Evolutionary conservation across 139 green algal genomes (phyloP).

Genomic region (Chlorella sp.): DNA sequence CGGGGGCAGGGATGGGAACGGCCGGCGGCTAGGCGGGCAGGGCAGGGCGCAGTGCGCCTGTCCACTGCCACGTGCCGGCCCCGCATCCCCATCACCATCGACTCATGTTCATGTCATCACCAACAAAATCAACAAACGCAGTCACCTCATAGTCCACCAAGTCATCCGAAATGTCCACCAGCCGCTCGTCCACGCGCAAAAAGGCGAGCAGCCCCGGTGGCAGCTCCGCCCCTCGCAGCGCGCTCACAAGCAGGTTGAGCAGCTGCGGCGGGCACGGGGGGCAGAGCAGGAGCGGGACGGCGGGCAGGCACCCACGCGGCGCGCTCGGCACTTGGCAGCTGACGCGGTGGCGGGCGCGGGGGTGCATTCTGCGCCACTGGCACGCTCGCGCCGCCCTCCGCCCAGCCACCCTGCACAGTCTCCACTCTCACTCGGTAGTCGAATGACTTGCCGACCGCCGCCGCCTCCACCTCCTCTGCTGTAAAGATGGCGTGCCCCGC

Average conservation of each 20-base stretch:
- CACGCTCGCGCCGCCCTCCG: not conserved
- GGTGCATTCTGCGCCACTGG: too few relatives aligned
- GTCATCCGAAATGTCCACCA: constrained; percentile 86
- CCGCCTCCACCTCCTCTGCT: constrained; percentile 49
- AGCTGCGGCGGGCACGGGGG: constrained; percentile 34
- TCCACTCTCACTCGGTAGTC: constrained; percentile 65
- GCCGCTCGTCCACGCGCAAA: constrained; percentile 68
- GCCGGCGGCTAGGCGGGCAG: too few relatives aligned
- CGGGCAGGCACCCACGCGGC: not conserved
- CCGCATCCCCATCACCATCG: too few relatives aligned
- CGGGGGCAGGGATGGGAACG: too few relatives aligned
- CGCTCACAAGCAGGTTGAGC: constrained; percentile 42
- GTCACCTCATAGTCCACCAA: constrained; percentile 79
- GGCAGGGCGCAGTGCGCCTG: too few relatives aligned
- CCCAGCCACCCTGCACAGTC: not conserved
- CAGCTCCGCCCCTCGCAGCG: constrained; percentile 50
- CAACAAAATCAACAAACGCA: too few relatives aligned
- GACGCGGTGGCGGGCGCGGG: not conserved
- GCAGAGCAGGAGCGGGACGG: not conserved
- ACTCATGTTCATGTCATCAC: constrained; percentile 68
- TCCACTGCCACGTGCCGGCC: too few relatives aligned
- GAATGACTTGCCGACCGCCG: constrained; percentile 74
- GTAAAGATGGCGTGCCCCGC: constrained; percentile 23
- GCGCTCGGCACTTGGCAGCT: not conserved
- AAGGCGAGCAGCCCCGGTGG: constrained; percentile 63